Evolutionary conservation across 768 basidiomycete genomes (phyloP), one percentile per base, ranked within the genome.

Genomic region (Suillus bovinus): DNA sequence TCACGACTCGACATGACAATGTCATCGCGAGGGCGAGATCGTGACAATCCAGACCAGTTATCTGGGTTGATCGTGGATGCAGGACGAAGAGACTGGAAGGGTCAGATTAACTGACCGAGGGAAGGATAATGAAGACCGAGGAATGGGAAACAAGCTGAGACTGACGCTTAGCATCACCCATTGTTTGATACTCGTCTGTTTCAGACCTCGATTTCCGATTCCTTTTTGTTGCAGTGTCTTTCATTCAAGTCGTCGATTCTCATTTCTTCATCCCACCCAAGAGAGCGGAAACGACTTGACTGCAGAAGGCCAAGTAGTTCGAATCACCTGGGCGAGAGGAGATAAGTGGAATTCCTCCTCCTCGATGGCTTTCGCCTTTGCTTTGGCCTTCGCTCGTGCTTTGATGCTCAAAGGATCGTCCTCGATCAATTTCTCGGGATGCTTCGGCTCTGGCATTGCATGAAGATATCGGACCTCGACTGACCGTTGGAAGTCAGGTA

Each of bases 271-370:
- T 74, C 74, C n/a, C 22, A 60, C 62, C 39, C n/a, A n/a, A 74
- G 71, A 10, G 73, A 73, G 59, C 63, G 67, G 39, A 74, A n/a
- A 63, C 34, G 71, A 73, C 50, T 71, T 74, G 1, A 72, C 66
- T 0, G 73, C 68, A 0, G 73, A 74, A 38, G 67, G 46, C 63
- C 76, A 52, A 1, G 74, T n/a, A n/a, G n/a, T 71, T 22, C 60
- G 66, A n/a, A 66, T 33, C 22, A 68, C 56, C 60, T 74, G 74
- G 58, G 57, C 22, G 7, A 74, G 74, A 63, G 73, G 73, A 11
- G 73, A 74, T 13, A 74, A 71, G 55, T 70, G 73, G 46, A 76
- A 63, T 17, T 76, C 67, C 44, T 74, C 70, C 10, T 74, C 74
- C 20, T 73, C 66, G 33, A 69, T 47, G 53, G 63, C 58, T 67